Conservation (phyloP, 2,329 filamentous ascomycete species). For the Aspergillus sp. region DNA sequence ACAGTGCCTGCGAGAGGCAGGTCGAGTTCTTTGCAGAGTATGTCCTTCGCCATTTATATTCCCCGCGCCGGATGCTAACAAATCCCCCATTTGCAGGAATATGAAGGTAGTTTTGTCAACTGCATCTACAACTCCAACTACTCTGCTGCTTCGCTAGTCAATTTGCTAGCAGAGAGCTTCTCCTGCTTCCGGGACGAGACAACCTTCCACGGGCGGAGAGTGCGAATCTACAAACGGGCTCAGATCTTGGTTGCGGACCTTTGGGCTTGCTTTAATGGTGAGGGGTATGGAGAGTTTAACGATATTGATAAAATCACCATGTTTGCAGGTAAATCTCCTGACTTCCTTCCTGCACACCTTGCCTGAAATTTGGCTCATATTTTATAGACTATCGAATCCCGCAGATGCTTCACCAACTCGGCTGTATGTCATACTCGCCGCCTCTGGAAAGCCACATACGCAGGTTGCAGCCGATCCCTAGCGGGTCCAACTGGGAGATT, state of each 20-base stretch:
- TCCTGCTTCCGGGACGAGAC: slow-evolving; percentile 82
- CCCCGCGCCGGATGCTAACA: slow-evolving; percentile 10
- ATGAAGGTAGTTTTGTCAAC: slow-evolving; percentile 70
- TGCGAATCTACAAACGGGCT: slow-evolving; percentile 88
- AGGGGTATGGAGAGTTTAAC: slow-evolving; percentile 74
- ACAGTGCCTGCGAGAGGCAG: slow-evolving; percentile 78
- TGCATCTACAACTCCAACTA: slow-evolving; percentile 72
- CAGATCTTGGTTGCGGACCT: slow-evolving; percentile 95
- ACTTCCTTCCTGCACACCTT: not conserved
- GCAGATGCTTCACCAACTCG: slow-evolving; percentile 82
- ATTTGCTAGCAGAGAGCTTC: slow-evolving; percentile 80
- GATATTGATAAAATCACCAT: slow-evolving; percentile 97
- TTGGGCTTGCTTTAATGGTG: slow-evolving; percentile 91
- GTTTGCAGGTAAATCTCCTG: slow-evolving; percentile 68
- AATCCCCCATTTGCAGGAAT: slow-evolving; percentile 57
- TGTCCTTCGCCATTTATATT: slow-evolving; percentile 17
- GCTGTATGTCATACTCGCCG: slow-evolving; percentile 82
- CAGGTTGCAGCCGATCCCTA: slow-evolving; percentile 64
- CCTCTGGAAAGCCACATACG: slow-evolving; percentile 71
- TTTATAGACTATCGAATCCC: slow-evolving; percentile 83
- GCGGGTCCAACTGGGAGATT: slow-evolving; percentile 76
- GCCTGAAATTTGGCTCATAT: not conserved
- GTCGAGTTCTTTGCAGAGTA: slow-evolving; percentile 75
- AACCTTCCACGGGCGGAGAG: slow-evolving; percentile 69
- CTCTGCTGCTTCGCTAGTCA: slow-evolving; percentile 83